These are phyloP conservation scores for Epipyxis sp. DNA, from an alignment of 108 stramenopile species.

Conservation along the genomic window DNA sequence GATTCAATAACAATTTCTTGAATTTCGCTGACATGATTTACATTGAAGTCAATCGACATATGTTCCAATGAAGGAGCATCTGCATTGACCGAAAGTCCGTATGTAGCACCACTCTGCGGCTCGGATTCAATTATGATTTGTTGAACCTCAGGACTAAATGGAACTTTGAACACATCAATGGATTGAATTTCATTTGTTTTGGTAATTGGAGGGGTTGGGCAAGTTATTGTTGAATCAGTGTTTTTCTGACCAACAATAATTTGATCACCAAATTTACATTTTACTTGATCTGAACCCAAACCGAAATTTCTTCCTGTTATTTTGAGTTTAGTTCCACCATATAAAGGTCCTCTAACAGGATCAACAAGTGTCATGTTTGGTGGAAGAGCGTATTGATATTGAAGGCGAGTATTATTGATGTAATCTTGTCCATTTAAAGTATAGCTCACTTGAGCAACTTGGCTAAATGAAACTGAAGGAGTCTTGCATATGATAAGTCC, in stretches of 20 bases:
- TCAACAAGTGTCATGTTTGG: slow-evolving; percentile 10
- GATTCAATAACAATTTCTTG: not conserved
- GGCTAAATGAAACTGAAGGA: not conserved
- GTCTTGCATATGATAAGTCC: not conserved
- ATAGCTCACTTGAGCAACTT: not conserved
- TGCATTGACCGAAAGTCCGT: not conserved
- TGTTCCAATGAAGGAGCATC: not conserved
- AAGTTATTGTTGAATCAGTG: not conserved
- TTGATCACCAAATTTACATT: slow-evolving; percentile 17
- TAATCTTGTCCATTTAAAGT: slow-evolving; percentile 26
- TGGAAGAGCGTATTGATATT: not conserved
- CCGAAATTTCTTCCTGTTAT: slow-evolving; percentile 17
- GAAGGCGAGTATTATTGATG: not conserved
- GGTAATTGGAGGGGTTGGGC: slow-evolving; percentile 6
- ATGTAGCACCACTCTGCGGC: not conserved
- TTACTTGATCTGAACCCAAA: not conserved
- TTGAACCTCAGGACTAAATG: not conserved
- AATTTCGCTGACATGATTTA: not conserved
- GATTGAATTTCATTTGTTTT: not conserved
- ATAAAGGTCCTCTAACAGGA: not conserved
- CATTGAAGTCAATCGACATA: not conserved
- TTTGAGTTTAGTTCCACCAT: not conserved
- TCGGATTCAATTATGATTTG: not conserved
- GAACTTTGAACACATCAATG: not conserved
- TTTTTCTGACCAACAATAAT: not conserved